Percentiles rank a stretch among this genome's conserved stretches.
These are phyloP conservation scores for Metarhizium robertsii DNA, from an alignment of 2,329 filamentous ascomycete species.

Conservation along the genomic window DNA sequence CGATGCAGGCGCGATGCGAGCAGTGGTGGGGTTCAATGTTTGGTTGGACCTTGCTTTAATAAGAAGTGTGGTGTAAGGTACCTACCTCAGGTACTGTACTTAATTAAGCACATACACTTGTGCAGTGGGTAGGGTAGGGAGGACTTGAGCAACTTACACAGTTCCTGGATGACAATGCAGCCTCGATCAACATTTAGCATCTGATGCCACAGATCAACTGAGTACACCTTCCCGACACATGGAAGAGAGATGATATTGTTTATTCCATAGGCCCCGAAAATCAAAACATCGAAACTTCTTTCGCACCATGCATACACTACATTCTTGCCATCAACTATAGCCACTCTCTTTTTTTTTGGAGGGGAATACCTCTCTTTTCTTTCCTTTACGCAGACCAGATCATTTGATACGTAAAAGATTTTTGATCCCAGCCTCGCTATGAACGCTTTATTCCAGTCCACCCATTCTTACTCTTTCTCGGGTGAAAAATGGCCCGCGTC, in stretches of 20 bases:
- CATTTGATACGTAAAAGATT: not conserved
- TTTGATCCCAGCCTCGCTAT: conserved; percentile 7
- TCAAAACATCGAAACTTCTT: not conserved
- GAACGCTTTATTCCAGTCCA: not conserved
- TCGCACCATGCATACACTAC: not conserved
- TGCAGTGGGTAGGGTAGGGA: not conserved
- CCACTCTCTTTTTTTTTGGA: not conserved
- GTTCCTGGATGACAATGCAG: not conserved
- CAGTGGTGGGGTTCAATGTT: not conserved
- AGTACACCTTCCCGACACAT: not conserved
- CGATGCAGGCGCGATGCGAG: not conserved
- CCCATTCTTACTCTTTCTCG: not conserved
- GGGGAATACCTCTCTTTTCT: too few relatives aligned
- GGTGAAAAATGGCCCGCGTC: not conserved
- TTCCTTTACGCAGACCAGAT: too few relatives aligned
- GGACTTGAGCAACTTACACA: not conserved
- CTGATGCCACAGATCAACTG: not conserved
- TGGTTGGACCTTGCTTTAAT: not conserved
- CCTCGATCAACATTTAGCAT: not conserved
- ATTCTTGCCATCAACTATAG: not conserved
- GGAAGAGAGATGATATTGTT: not conserved
- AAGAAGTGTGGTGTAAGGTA: too few relatives aligned
- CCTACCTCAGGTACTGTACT: too few relatives aligned
- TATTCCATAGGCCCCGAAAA: not conserved
- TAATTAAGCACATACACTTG: not conserved